Evolutionary conservation across 1,139 yeast species (phyloP).

Genomic region (Magnusiomyces sp.): DNA sequence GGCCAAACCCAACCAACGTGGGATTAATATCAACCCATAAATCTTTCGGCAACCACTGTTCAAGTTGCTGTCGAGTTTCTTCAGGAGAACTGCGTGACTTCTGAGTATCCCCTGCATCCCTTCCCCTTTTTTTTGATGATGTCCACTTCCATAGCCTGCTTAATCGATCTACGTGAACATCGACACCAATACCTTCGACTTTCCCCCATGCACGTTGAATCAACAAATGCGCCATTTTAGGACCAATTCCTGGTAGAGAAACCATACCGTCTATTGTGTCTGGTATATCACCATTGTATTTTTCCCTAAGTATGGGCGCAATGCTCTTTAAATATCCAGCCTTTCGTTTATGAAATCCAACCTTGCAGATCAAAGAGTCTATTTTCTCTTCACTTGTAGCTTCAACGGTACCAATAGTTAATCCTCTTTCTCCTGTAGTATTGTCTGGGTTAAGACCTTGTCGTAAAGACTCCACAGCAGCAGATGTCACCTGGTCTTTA

Average conservation of each 20-base stretch:
- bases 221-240: slow-evolving; percentile 83
- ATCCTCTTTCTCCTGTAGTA: slow-evolving; percentile 16
- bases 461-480: slow-evolving; percentile 60
- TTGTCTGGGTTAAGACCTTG: slow-evolving; percentile 20
- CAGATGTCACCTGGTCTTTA: slow-evolving; percentile 75
- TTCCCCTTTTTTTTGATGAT: slow-evolving; percentile 6
- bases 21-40: slow-evolving; percentile 85
- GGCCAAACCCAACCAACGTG: slow-evolving; percentile 86
- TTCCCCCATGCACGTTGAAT: slow-evolving; percentile 74
- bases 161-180: slow-evolving; percentile 80
- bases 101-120: background rate
- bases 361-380: slow-evolving; percentile 61
- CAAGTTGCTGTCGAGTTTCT: slow-evolving; percentile 56
- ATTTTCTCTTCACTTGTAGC: slow-evolving; percentile 48
- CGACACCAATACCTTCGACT: slow-evolving; percentile 82
- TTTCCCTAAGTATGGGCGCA: slow-evolving; percentile 43
- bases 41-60: slow-evolving; percentile 63
- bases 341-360: slow-evolving; percentile 82
- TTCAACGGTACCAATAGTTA: slow-evolving; percentile 35
- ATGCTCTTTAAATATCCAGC: slow-evolving; percentile 61
- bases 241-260: slow-evolving; percentile 86
- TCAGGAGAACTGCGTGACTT: slow-evolving; percentile 50
- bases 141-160: slow-evolving; percentile 83
- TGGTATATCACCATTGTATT: slow-evolving; percentile 54
- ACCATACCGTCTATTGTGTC: slow-evolving; percentile 56